Conservation (phyloP, 148 eudicot genomes). For the Talinum fruticosum region DNA sequence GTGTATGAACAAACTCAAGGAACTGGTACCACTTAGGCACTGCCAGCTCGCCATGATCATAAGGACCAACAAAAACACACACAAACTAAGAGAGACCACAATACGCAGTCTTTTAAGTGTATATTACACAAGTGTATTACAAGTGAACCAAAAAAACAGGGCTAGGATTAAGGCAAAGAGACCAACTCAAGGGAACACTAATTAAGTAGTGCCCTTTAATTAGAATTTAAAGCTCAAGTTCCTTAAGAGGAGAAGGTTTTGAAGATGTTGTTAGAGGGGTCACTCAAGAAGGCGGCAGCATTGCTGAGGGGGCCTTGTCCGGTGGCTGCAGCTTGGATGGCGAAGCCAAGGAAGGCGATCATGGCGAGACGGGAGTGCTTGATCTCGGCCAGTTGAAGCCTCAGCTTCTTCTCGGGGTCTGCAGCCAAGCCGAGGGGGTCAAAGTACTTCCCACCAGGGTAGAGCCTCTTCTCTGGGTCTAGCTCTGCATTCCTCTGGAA, state of each 20-base stretch:
- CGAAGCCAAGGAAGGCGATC: constrained; percentile 87
- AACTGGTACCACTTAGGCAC: no score
- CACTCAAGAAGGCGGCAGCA: constrained; percentile 86
- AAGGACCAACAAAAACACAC: background rate
- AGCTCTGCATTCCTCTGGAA: constrained; percentile 91
- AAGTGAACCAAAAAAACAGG: background rate
- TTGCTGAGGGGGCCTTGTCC: constrained; percentile 93
- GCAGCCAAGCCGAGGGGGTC: constrained; percentile 83
- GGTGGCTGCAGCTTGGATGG: constrained; percentile 92
- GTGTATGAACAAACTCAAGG: no score
- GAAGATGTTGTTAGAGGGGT: constrained; percentile 58
- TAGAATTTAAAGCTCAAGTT: background rate
- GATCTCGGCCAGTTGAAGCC: constrained; percentile 82
- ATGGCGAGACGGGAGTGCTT: constrained; percentile 95
- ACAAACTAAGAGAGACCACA: background rate
- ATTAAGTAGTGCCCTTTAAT: background rate
- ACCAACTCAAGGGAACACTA: background rate
- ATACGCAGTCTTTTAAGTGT: background rate
- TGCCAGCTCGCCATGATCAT: background rate
- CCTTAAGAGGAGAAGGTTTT: constrained; percentile 34
- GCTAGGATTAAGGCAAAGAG: background rate
- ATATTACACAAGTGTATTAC: background rate
- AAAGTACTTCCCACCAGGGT: constrained; percentile 82
- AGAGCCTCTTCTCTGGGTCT: constrained; percentile 34
- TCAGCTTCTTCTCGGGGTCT: constrained; percentile 80